Evolutionary conservation across 768 basidiomycete genomes (phyloP).

Genomic region (Leccinum sublutescens): DNA sequence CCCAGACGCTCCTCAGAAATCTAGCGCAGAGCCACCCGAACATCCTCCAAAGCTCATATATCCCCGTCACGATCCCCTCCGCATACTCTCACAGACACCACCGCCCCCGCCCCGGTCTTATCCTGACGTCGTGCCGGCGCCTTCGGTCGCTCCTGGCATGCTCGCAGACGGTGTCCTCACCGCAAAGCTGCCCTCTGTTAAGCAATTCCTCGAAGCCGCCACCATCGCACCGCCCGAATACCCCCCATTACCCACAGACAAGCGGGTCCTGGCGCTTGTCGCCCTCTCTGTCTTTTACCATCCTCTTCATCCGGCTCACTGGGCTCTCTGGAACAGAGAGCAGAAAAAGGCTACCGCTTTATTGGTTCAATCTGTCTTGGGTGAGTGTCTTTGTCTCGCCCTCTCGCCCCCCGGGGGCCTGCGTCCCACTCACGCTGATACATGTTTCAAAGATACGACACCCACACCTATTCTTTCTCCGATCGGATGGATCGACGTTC

Average conservation of each 20-base stretch:
- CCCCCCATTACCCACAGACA: conserved; percentile 40
- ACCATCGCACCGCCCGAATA: conserved; percentile 39
- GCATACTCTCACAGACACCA: conserved; percentile 25
- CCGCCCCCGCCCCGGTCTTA: conserved; percentile 21
- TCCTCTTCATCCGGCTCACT: conserved; percentile 55
- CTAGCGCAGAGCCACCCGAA: conserved; percentile 20
- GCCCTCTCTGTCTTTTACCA: conserved; percentile 59
- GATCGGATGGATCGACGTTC: conserved; percentile 35
- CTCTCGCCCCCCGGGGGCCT: background rate
- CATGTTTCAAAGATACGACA: conserved; percentile 20
- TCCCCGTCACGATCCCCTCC: conserved; percentile 34
- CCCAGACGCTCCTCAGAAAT: conserved; percentile 24
- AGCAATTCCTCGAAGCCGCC: conserved; percentile 43
- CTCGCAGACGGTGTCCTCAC: conserved; percentile 43
- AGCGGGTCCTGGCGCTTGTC: conserved; percentile 51
- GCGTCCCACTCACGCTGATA: conserved; percentile 14
- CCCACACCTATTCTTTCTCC: conserved; percentile 35
- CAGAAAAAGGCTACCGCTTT: conserved; percentile 47
- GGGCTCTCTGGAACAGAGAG: conserved; percentile 61
- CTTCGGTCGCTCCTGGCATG: conserved; percentile 35
- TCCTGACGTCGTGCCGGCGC: conserved; percentile 21
- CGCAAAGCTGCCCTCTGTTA: conserved; percentile 46
- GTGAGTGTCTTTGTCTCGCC: conserved; percentile 38
- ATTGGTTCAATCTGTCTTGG: conserved; percentile 51
- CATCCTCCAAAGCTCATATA: conserved; percentile 27